Evolutionary conservation across 2,329 filamentous ascomycete species (phyloP), one percentile per base, ranked within the genome.

Genomic region (Pezicula radicicola): DNA sequence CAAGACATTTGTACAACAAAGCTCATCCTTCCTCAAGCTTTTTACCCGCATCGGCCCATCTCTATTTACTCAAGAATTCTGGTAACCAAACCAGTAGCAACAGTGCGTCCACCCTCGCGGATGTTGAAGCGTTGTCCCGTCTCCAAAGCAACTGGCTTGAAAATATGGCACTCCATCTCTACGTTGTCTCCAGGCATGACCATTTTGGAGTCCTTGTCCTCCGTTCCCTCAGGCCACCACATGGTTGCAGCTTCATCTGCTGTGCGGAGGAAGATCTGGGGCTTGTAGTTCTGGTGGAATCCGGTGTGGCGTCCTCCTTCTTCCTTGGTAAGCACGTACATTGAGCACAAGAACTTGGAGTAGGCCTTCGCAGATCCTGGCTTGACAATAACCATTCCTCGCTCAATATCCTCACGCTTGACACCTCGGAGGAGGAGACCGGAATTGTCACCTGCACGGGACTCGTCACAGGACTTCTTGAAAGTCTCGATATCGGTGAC

Each of bases 401-500:
- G 91, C 66, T 78, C 81, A 67, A 99, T 82, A 66, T 99, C 95
- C 77, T 99, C 94, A 68, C 94, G 91, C 76, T 91, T 92, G 69
- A 99, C 76, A 80, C 94, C 93, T 76, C 94, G 91, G 73, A 99
- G 87, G 50, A 99, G 84, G 36, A 99, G 88, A 69, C 94, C 94
- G 25, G 94, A 97, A 85, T 97, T 99, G 76, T 99, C 94, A 73
- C 94, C 94, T 56, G 94, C 94, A 66, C 89, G 85, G 54, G 93
- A 96, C 76, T 96, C 91, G 53, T 97, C 92, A 75, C 94, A 97
- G 46, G 91, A 95, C 84, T 99, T 99, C 84, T 97, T 97, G 83
- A 99, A 99, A 61, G 93, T 99, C 81, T 99, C 94, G 63, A 99
- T 97, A 69, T 99, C 95, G 68, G 94, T 99, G 60, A 99, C 93